Conservation (phyloP, 352 stramenopile genomes). For the Phytophthora megakarya region DNA sequence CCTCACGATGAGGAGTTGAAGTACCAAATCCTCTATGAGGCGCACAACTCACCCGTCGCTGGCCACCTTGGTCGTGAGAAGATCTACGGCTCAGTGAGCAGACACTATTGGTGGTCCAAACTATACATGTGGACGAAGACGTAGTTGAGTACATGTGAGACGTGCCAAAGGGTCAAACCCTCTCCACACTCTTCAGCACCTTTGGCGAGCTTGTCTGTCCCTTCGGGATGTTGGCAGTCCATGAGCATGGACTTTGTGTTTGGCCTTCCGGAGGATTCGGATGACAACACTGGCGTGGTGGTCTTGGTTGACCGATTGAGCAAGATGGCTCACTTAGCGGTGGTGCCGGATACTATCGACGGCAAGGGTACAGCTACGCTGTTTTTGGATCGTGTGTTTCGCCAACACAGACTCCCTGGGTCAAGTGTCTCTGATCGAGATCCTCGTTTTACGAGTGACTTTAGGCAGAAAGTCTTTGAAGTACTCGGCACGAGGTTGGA, state of each 20-base stretch:
- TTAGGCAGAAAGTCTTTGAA: too few species aligned
- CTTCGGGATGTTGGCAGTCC: neutral
- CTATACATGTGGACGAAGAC: neutral
- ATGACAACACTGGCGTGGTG: neutral
- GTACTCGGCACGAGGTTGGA: too few species aligned
- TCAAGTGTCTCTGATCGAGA: too few species aligned
- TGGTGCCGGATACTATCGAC: too few species aligned
- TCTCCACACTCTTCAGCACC: neutral
- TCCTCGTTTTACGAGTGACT: too few species aligned
- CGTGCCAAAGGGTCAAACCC: neutral
- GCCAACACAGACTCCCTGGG: too few species aligned
- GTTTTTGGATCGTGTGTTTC: too few species aligned
- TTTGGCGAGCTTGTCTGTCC: neutral
- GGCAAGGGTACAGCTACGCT: too few species aligned
- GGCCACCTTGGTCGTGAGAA: neutral
- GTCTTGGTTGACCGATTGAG: neutral
- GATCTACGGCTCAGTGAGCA: neutral
- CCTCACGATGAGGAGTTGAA: slow-evolving; percentile 24
- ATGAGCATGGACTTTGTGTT: neutral
- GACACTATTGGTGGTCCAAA: neutral
- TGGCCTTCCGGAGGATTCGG: neutral
- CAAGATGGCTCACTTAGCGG: neutral
- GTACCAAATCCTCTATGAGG: slow-evolving; percentile 25
- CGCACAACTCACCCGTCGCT: too few species aligned
- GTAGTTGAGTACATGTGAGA: too few species aligned